Percentiles rank a stretch among this genome's conserved stretches.
Conservation (phyloP, 305 asterid species). For the Rubia tinctorum region DNA sequence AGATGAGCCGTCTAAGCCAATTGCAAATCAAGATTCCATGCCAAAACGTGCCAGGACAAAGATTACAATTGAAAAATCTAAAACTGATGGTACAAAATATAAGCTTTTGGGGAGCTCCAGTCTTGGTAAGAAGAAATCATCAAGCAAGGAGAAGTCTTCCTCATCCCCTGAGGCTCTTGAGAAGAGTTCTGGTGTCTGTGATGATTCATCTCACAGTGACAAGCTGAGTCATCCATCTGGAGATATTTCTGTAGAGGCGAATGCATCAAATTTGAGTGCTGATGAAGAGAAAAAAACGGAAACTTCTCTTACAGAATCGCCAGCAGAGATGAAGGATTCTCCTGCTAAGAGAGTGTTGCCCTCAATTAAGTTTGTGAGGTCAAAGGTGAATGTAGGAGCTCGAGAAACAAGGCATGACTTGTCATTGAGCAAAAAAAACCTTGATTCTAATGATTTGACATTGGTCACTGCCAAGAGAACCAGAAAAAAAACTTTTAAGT, state of each 20-base stretch:
- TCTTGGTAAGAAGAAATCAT: slow-evolving; percentile 49
- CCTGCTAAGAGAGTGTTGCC: slow-evolving; percentile 39
- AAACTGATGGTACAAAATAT: slow-evolving; percentile 37
- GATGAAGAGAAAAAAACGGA: slow-evolving; percentile 24
- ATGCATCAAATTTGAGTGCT: slow-evolving; percentile 27
- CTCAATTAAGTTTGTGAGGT: slow-evolving; percentile 39
- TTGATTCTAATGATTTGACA: slow-evolving; percentile 37
- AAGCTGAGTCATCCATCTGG: slow-evolving; percentile 35
- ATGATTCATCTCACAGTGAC: slow-evolving; percentile 30
- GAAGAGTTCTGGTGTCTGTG: slow-evolving; percentile 40
- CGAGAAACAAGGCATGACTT: slow-evolving; percentile 34
- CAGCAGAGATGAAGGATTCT: slow-evolving; percentile 32
- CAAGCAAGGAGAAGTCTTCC: slow-evolving; percentile 47
- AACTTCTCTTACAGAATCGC: slow-evolving; percentile 22
- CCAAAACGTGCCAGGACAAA: slow-evolving; percentile 68
- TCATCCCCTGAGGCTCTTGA: slow-evolving; percentile 30
- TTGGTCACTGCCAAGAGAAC: slow-evolving; percentile 32
- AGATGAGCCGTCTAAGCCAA: slow-evolving; percentile 39
- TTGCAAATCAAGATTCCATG: slow-evolving; percentile 41
- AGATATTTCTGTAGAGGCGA: slow-evolving; percentile 47
- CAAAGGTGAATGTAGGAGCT: slow-evolving; percentile 33
- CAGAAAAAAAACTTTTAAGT: slow-evolving; percentile 54
- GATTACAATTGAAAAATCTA: slow-evolving; percentile 54
- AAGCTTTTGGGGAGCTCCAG: slow-evolving; percentile 38
- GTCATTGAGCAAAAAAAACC: slow-evolving; percentile 35